These are phyloP conservation scores for Erodium texanum DNA, from an alignment of 441 rosid genomes.

Conservation along the genomic window DNA sequence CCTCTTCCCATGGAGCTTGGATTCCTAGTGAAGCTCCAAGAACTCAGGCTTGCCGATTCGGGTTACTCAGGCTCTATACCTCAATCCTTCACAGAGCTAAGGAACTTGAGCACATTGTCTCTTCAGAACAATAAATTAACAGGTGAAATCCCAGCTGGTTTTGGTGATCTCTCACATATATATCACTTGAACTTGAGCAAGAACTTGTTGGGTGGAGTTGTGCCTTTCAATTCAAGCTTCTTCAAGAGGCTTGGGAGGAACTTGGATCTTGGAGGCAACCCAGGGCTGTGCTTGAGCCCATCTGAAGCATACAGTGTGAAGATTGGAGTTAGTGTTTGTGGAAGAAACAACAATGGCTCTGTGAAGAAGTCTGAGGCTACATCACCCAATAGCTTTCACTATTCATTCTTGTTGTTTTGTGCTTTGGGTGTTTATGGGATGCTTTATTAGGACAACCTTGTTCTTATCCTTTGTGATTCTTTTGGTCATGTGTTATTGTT, in stretches of 20 bases:
- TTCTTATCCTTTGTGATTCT: background rate
- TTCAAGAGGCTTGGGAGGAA: slow-evolving; percentile 55
- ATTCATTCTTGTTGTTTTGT: slow-evolving; percentile 27
- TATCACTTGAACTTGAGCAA: slow-evolving; percentile 75
- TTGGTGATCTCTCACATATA: slow-evolving; percentile 43
- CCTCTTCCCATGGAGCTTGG: slow-evolving; percentile 55
- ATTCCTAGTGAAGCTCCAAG: slow-evolving; percentile 48
- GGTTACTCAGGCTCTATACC: slow-evolving; percentile 67
- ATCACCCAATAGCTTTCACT: slow-evolving; percentile 25
- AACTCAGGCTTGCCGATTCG: slow-evolving; percentile 66
- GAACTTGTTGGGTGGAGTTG: slow-evolving; percentile 54
- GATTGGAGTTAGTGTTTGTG: slow-evolving; percentile 53
- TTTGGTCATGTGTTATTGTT: slow-evolving; percentile 1
- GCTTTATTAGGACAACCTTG: background rate
- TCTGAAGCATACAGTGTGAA: slow-evolving; percentile 45
- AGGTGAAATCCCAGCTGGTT: slow-evolving; percentile 55
- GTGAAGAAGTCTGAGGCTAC: slow-evolving; percentile 27
- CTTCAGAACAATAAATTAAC: slow-evolving; percentile 65
- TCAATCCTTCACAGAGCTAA: slow-evolving; percentile 39
- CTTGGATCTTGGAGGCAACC: slow-evolving; percentile 71
- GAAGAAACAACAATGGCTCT: slow-evolving; percentile 35
- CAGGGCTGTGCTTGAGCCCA: slow-evolving; percentile 64
- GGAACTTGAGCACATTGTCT: slow-evolving; percentile 61
- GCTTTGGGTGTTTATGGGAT: slow-evolving; percentile 20
- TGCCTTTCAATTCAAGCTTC: slow-evolving; percentile 60